Evolutionary conservation across 768 basidiomycete genomes (phyloP), one percentile per base, ranked within the genome.

Genomic region (Rhizopogon sp.): DNA sequence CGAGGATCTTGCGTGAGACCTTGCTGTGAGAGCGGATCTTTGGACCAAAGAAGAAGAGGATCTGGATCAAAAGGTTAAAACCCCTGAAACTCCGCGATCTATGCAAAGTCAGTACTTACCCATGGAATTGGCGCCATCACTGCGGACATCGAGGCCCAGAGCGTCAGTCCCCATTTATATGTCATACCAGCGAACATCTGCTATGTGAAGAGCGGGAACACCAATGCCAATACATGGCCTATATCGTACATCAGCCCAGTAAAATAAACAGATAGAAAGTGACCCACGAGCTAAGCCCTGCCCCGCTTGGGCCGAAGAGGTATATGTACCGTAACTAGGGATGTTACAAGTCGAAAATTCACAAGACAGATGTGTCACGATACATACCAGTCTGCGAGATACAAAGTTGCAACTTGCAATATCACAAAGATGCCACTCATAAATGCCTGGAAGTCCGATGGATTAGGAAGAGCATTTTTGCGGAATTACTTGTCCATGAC

Each of bases 241-340:
- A 50, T 43, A 50, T 45, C 39, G 13, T 43, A 5, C 39, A 20
- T 14, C 17, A 39, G 31, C n/a, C 13, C 6, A 39, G 9, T 9
- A 50, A 14, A 6, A 39, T 40, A 25, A 17, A 43, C 54, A 31
- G 11, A 14, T 5, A 28, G 31, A 25, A 16, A 28, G 25, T 0
- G 29, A 67, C 73, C 42, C 62, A 72, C 82, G 75, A 52, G 68
- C 69, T 35, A 82, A 67, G 40, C 72, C 76, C 58, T 80, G 79
- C 0, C 75, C 82, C 0, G 82, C 82, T 51, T 81, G 69, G 0
- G 80, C 82, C 11, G 78, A 79, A 6, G 79, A 81, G 1, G 82
- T 77, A 58, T 79, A 82, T 7, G 70, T 62, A 6, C 72, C 71
- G 56, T 76, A 74, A 56, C 76, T 76, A 45, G 28, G 43, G 28